A percentile compares a stretch with the other conserved stretches of the same genome.
phyloP scores from a whole-genome alignment of 1,284 basidiomycete genomes.

The Trichosporon ovoides region DNA sequence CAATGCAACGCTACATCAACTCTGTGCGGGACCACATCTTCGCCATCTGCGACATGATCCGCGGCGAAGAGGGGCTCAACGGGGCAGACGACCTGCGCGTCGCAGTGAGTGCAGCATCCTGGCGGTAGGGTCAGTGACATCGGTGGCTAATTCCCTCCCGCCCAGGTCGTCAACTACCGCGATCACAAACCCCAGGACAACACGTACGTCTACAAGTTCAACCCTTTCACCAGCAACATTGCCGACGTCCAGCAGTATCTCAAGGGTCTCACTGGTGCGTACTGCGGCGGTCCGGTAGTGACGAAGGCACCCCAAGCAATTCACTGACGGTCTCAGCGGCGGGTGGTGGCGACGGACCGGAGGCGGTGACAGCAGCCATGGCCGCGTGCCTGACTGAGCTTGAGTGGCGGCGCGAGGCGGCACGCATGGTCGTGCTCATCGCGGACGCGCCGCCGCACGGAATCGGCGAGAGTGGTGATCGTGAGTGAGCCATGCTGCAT shows the following conservation, averaged over 20 bases:
- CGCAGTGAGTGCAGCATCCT: slow-evolving; percentile 54
- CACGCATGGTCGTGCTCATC: slow-evolving; percentile 91
- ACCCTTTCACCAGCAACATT: slow-evolving; percentile 91
- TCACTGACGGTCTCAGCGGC: slow-evolving; percentile 60
- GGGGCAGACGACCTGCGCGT: slow-evolving; percentile 81
- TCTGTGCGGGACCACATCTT: slow-evolving; percentile 97
- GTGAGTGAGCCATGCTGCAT: slow-evolving; percentile 24
- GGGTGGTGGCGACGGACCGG: slow-evolving; percentile 95
- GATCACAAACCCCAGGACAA: slow-evolving; percentile 96
- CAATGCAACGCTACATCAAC: slow-evolving; percentile 51
- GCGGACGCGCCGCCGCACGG: slow-evolving; percentile 96
- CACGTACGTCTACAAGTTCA: slow-evolving; percentile 85
- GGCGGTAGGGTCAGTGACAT: too few species aligned
- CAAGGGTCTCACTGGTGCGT: slow-evolving; percentile 50
- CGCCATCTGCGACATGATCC: slow-evolving; percentile 91
- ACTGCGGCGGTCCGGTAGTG: background rate
- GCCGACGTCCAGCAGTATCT: slow-evolving; percentile 79
- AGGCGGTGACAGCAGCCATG: slow-evolving; percentile 92
- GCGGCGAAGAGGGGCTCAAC: slow-evolving; percentile 86
- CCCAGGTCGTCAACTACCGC: slow-evolving; percentile 68
- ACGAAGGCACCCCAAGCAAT: background rate
- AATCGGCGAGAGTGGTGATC: slow-evolving; percentile 46
- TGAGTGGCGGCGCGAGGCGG: slow-evolving; percentile 84
- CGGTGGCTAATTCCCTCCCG: background rate
- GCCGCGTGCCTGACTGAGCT: slow-evolving; percentile 72